phyloP scores from a whole-genome alignment of 805 yeast species.

The Ogataea paraovalis region DNA sequence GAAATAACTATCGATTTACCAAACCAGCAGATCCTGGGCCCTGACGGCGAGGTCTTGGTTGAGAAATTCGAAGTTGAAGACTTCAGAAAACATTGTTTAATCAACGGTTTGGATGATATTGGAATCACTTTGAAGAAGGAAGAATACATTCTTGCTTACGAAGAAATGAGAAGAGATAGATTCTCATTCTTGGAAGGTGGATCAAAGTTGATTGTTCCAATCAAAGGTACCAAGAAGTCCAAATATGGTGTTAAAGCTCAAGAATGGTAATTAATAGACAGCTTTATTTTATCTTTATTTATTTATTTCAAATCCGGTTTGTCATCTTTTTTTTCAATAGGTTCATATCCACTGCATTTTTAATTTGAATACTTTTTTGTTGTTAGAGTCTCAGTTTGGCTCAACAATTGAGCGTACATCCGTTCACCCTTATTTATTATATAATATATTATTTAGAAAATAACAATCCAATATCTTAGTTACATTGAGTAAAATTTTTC shows the following conservation, averaged over 20 bases:
- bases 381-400: not conserved
- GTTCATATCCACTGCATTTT: not conserved
- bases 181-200: constrained; percentile 95
- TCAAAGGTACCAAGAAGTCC: constrained; percentile 64
- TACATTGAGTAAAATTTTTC: too few species aligned
- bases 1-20: constrained; percentile 79
- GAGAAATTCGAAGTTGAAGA: constrained; percentile 83
- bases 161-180: constrained; percentile 66
- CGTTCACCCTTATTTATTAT: not conserved
- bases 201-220: constrained; percentile 59
- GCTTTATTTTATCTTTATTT: not conserved
- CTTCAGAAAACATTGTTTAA: constrained; percentile 91
- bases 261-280: constrained; percentile 52
- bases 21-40: constrained; percentile 70
- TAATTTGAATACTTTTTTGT: not conserved
- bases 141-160: constrained; percentile 67
- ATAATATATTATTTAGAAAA: not conserved
- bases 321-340: not conserved
- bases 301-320: not conserved
- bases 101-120: constrained; percentile 95
- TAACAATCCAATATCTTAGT: too few species aligned
- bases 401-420: not conserved
- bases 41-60: constrained; percentile 68
- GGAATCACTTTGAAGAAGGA: constrained; percentile 93
- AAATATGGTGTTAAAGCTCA: constrained; percentile 63